Base-by-base conservation (phyloP, 345 rosid species). In the Salix caprea region DNA sequence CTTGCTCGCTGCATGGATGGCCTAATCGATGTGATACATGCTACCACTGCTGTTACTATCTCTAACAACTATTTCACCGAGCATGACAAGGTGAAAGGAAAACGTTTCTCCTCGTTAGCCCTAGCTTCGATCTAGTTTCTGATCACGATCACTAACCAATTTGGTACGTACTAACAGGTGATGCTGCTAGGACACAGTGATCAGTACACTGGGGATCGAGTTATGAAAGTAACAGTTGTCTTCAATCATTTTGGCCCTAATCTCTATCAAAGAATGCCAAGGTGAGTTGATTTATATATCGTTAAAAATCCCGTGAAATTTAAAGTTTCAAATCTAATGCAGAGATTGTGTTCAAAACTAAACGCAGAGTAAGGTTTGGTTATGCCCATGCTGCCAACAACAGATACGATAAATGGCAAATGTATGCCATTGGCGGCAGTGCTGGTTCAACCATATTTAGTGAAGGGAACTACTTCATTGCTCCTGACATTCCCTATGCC, bases 351-450 rank as follows among this genome's bases (percentile, higher is more conserved):
- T 50, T 6, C 18, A n/a, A 34, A 16, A 23, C 26, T 16, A 40
- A 2, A 26, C 62, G 28, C 52, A 80, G 83, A 76, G 83, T 80
- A 21, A 76, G 83, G 58, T 75, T 65, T 75, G 83, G 83, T 5
- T 76, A 76, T 71, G 83, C 79, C 6, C 83, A 80, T 11, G 73
- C 75, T 3, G 83, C 75, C 36, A 80, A 80, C 72, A 80, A 80
- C 15, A 56, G 83, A 34, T 80, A 80, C 28, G 83, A 80, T 32
- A 76, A 80, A 34, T 80, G 83, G 83, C 5, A 24, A 39, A 80
- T 75, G 79, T 80, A 80, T 71, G 83, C 83, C 68, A 67, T 80
- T 39, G 77, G 79, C 3, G 79, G 83, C 19, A 80, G 83, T 32
- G 76, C 83, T 42, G 72, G 72, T 46, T 79, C 83, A 23, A 76